Percentiles rank a stretch among this genome's conserved stretches.
Evolutionary conservation across 306 rosid species (phyloP).

Genomic region (Boehmeria nivea): DNA sequence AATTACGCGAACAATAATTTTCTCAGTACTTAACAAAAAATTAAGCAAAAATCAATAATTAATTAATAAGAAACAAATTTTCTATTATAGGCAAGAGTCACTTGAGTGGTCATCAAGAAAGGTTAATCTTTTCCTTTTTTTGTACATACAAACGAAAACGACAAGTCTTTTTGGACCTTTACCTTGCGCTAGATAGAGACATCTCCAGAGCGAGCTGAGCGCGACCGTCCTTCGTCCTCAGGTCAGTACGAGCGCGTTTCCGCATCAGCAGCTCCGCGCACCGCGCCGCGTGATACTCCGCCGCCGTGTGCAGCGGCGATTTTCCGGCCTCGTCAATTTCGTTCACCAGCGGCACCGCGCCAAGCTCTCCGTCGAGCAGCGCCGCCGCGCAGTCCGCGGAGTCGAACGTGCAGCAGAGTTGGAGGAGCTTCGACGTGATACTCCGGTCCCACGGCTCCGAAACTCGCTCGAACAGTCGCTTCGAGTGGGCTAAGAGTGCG

Average conservation of each 20-base stretch:
- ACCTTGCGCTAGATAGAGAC: conserved; percentile 36
- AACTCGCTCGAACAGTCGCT: conserved; percentile 2
- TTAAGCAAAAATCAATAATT: conserved; percentile 3
- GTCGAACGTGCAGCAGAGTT: conserved; percentile 37
- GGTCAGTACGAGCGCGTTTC: conserved; percentile 37
- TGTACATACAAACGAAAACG: conserved; percentile 21
- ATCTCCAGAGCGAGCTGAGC: conserved; percentile 35
- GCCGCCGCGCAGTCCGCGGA: conserved; percentile 31
- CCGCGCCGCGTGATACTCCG: conserved; percentile 28
- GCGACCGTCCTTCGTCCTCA: conserved; percentile 30
- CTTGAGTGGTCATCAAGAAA: too few relatives aligned
- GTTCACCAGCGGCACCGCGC: conserved; percentile 26
- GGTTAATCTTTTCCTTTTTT: conserved; percentile 16
- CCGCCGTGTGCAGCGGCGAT: conserved; percentile 36
- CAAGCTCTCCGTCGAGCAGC: conserved; percentile 30
- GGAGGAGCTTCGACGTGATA: conserved; percentile 29
- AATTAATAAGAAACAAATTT: conserved; percentile 5
- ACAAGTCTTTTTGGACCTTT: conserved; percentile 14
- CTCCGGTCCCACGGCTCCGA: conserved; percentile 19
- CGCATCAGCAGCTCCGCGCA: conserved; percentile 36
- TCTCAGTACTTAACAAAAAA: not conserved
- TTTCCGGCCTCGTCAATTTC: conserved; percentile 26
- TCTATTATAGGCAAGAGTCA: too few relatives aligned
- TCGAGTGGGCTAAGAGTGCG: conserved; percentile 16
- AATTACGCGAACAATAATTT: not conserved